These are phyloP conservation scores for Talaromyces sp. DNA, from an alignment of 2,329 filamentous ascomycete species.

Conservation along the genomic window DNA sequence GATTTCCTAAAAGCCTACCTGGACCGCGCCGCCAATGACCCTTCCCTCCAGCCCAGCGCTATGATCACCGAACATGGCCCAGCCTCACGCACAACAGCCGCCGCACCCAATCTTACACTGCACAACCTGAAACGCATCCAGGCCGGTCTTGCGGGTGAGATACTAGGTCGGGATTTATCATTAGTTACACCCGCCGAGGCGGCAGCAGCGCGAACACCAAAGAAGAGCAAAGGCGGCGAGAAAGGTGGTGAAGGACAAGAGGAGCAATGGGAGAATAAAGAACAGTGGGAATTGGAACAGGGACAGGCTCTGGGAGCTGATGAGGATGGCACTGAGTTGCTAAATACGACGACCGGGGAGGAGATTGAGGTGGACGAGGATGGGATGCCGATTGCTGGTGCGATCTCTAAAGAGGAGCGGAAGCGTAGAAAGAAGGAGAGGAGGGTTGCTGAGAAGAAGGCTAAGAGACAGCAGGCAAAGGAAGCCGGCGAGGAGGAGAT, in stretches of 20 bases:
- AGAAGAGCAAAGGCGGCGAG: conserved; percentile 21
- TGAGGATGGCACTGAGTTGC: conserved; percentile 9
- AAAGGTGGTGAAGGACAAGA: conserved; percentile 21
- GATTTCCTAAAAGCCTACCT: conserved; percentile 44
- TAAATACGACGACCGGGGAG: conserved; percentile 26
- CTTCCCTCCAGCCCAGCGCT: conserved; percentile 43
- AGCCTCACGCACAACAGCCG: conserved; percentile 39
- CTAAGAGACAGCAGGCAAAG: conserved; percentile 26
- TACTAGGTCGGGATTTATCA: conserved; percentile 40
- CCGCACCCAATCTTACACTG: conserved; percentile 41
- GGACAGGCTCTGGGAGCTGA: conserved; percentile 23
- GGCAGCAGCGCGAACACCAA: conserved; percentile 14
- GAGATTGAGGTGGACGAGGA: conserved; percentile 40
- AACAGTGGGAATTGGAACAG: conserved; percentile 34
- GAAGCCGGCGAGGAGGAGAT: conserved; percentile 19
- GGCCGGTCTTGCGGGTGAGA: conserved; percentile 42
- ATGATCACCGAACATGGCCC: conserved; percentile 44
- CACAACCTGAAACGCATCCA: conserved; percentile 46
- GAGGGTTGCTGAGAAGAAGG: conserved; percentile 44
- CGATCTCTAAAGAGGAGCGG: conserved; percentile 51
- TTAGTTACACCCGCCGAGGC: conserved; percentile 28
- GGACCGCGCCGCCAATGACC: conserved; percentile 39
- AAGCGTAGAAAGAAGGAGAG: conserved; percentile 56
- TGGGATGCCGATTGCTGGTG: conserved; percentile 23
- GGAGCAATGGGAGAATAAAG: conserved; percentile 31